Base-by-base conservation (phyloP, 306 rosid species). In the Fragaria ananassa region DNA sequence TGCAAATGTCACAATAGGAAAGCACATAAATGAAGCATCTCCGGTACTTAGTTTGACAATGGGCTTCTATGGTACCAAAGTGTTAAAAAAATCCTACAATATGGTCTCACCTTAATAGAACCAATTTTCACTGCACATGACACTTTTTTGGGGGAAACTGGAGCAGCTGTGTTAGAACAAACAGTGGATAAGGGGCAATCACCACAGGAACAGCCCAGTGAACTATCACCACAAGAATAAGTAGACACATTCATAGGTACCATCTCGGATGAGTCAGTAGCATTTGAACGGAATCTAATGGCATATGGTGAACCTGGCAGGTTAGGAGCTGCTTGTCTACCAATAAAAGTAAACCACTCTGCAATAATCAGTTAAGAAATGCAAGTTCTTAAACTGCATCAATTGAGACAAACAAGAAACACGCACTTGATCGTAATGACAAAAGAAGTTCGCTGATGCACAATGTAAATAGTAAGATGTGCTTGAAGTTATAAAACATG, bases 141-240 rank as follows among this genome's bases (percentile, higher is more conserved):
- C 84, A 85, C 85, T 68, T 37, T 75, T 77, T 85, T 83, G 37
- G 29, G 56, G 72, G 82, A 76, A 87, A 84, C 82, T 13, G 93
- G 78, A 76, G 90, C 75, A 74, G 81, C 89, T 71, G 95, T 83
- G 74, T 73, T 82, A 41, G 96, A 83, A 80, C 99, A 95, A 77
- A 83, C 90, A 45, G 93, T 85, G 68, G 99, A 84, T 56, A 91
- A 86, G 75, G 97, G 97, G 70, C 99, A 95, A 85, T 92, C 99
- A 70, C 99, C 97, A 78, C 99, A 95, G 75, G 99, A 95, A 76
- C 99, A 95, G 71, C 99, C 97, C 78, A 95, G 85, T 66, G 97
- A 95, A 79, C 79, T 76, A 83, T 95, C 99, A 80, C 92, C 83
- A 14, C 99, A 92, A 54, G 99, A 92, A 86, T 95, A 95, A 74